A percentile compares a stretch with the other conserved stretches of the same genome.
Evolutionary conservation across 108 stramenopile species (phyloP).

Genomic region (Cyclostephanos invisitatus): DNA sequence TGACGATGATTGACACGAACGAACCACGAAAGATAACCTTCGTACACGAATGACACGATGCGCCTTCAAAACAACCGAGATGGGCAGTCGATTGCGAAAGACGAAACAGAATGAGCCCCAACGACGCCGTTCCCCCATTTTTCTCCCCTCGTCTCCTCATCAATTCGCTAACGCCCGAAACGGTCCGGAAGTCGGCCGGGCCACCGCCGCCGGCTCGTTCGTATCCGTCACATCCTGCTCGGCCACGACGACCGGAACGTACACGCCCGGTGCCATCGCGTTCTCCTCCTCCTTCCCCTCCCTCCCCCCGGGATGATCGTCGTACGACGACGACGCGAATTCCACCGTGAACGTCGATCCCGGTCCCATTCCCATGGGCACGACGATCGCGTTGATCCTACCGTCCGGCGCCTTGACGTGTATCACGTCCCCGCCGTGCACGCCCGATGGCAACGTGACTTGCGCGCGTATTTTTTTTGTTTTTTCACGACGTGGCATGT

Average conservation of each 20-base stretch:
- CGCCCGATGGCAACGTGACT: slow-evolving; percentile 80
- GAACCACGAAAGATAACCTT: not conserved
- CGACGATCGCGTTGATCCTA: slow-evolving; percentile 72
- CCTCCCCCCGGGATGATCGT: slow-evolving; percentile 34
- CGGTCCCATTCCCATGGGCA: slow-evolving; percentile 79
- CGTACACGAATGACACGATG: not conserved
- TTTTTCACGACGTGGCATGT: no score
- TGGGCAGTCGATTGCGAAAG: not conserved
- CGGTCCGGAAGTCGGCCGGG: not conserved
- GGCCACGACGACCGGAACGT: slow-evolving; percentile 43
- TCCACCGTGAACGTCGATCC: slow-evolving; percentile 86
- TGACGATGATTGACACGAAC: not conserved
- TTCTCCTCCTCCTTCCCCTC: no score
- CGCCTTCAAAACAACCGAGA: not conserved
- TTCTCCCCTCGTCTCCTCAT: not conserved
- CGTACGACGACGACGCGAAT: slow-evolving; percentile 45
- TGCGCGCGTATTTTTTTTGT: no score
- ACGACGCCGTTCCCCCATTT: no score
- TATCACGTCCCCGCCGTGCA: slow-evolving; percentile 73
- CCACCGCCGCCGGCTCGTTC: slow-evolving; percentile 4
- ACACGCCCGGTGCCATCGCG: slow-evolving; percentile 38
- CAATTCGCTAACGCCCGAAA: not conserved
- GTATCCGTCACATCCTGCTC: slow-evolving; percentile 31
- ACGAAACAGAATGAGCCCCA: not conserved
- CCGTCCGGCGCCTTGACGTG: slow-evolving; percentile 84